Conservation (phyloP, 164 flowering plant genomes). For the Cinnamomum chago region DNA sequence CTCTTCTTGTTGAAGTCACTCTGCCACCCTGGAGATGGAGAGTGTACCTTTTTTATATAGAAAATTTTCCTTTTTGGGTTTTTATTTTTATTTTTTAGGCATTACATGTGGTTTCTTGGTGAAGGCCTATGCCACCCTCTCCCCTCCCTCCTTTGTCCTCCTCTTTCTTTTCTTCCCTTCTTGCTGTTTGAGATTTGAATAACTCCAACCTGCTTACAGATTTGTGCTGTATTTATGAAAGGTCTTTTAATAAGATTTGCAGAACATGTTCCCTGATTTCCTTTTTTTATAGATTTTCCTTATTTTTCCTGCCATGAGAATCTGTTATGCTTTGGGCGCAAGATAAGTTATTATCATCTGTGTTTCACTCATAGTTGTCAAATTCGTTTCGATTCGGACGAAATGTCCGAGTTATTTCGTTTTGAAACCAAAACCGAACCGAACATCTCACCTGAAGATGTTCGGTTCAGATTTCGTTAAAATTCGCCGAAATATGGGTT, state of each 20-base stretch:
- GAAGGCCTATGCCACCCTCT: not conserved
- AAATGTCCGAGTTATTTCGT: too few relatives aligned
- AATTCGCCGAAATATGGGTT: too few relatives aligned
- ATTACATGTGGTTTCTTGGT: not conserved
- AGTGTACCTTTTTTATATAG: not conserved
- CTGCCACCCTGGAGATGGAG: not conserved
- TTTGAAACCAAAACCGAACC: too few relatives aligned
- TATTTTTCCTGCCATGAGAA: too few relatives aligned
- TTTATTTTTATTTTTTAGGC: not conserved
- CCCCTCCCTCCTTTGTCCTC: not conserved
- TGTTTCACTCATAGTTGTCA: too few relatives aligned
- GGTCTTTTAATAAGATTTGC: not conserved
- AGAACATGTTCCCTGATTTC: not conserved
- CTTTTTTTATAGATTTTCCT: not conserved
- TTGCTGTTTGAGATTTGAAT: not conserved
- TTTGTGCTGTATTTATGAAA: not conserved
- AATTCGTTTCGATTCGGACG: too few relatives aligned
- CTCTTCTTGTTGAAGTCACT: not conserved
- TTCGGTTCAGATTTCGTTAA: too few relatives aligned
- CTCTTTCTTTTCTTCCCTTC: not conserved
- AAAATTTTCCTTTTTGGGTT: not conserved
- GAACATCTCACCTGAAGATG: too few relatives aligned
- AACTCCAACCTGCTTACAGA: not conserved
- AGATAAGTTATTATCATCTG: too few relatives aligned
- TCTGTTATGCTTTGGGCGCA: too few relatives aligned